Evolutionary conservation across 768 basidiomycete species (phyloP), one percentile per base, ranked within the genome.

Genomic region (Hericium rajendrae): DNA sequence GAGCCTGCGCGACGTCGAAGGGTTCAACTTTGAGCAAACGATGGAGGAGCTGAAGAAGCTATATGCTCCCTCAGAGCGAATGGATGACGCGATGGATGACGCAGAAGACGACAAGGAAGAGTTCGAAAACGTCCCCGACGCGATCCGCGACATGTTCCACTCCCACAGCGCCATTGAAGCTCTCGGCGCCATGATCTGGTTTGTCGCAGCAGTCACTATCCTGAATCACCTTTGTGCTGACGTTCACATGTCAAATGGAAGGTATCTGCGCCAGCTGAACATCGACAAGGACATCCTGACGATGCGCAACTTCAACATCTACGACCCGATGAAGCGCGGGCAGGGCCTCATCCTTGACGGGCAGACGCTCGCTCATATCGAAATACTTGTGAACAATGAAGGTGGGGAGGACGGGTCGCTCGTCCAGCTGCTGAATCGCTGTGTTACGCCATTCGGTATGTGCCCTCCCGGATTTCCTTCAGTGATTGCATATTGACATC

Each of bases 241-340:
- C 10, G 18, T 32, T 51, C 2, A 40, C 2, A 13, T 5, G 24
- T 4, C 1, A 28, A 28, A 28, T 55, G 37, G 38, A 32, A 56
- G 86, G 83, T 93, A 93, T 68, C 80, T 98, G 13, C 84, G 88
- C 39, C 90, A 91, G 59, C 79, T 99, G 41, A 98, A 98, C 67
- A 92, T 98, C 60, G 95, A 94, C 73, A 89, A 91, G 67, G 94
- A 97, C 61, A 84, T 99, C 56, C 70, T 99, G 65, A 90, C 85
- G 55, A 94, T 97, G 87, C 88, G 84, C 73, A 98, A 98, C 68
- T 99, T 99, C 78, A 94, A 97, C 64, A 78, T 97, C 40, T 97
- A 95, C 66, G 93, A 97, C 70, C 97, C 97, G 0, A 92, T 97
- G 82, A 86, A 88, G 68, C 79, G 80, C 59, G 94, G 93, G n/a